Percentiles rank a stretch among this genome's conserved stretches.
These are phyloP conservation scores for Aspergillus sp. DNA, from an alignment of 2,329 filamentous ascomycete genomes.

Conservation along the genomic window DNA sequence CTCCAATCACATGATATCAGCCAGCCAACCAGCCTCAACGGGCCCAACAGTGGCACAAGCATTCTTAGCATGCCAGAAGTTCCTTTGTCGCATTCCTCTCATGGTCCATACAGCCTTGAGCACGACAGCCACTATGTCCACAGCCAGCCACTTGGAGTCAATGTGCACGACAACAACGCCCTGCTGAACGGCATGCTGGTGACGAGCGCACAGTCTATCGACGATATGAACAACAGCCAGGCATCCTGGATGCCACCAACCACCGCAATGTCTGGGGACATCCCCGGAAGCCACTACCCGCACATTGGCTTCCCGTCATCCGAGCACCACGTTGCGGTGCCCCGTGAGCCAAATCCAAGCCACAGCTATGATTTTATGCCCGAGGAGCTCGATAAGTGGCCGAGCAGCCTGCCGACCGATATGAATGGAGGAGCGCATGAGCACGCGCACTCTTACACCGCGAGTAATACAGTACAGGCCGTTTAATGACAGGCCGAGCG, in stretches of 20 bases:
- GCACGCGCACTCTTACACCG: slow-evolving; percentile 34
- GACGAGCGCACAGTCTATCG: slow-evolving; percentile 34
- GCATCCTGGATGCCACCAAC: slow-evolving; percentile 35
- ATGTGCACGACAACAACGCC: slow-evolving; percentile 36
- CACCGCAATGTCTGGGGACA: slow-evolving; percentile 33
- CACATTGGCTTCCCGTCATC: slow-evolving; percentile 35
- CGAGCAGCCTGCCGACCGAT: slow-evolving; percentile 36
- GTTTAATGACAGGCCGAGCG: slow-evolving; percentile 23
- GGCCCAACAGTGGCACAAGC: slow-evolving; percentile 30
- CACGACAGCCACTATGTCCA: slow-evolving; percentile 39
- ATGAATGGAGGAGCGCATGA: slow-evolving; percentile 40
- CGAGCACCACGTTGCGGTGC: slow-evolving; percentile 33
- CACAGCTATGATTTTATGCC: slow-evolving; percentile 34
- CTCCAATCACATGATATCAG: slow-evolving; percentile 35
- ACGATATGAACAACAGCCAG: slow-evolving; percentile 37
- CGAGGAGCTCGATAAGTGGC: slow-evolving; percentile 42
- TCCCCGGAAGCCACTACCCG: slow-evolving; percentile 33
- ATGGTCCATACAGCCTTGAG: slow-evolving; percentile 34
- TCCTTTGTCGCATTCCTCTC: slow-evolving; percentile 33
- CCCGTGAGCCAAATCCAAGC: slow-evolving; percentile 36
- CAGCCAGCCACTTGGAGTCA: slow-evolving; percentile 32
- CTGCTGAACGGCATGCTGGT: slow-evolving; percentile 38
- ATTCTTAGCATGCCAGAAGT: slow-evolving; percentile 42
- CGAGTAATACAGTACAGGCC: slow-evolving; percentile 35
- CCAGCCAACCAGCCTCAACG: slow-evolving; percentile 32